Percentiles rank a stretch among this genome's conserved stretches.
These are phyloP conservation scores for Colletotrichum zoysiae DNA, from an alignment of 2,329 filamentous ascomycete genomes.

Conservation along the genomic window DNA sequence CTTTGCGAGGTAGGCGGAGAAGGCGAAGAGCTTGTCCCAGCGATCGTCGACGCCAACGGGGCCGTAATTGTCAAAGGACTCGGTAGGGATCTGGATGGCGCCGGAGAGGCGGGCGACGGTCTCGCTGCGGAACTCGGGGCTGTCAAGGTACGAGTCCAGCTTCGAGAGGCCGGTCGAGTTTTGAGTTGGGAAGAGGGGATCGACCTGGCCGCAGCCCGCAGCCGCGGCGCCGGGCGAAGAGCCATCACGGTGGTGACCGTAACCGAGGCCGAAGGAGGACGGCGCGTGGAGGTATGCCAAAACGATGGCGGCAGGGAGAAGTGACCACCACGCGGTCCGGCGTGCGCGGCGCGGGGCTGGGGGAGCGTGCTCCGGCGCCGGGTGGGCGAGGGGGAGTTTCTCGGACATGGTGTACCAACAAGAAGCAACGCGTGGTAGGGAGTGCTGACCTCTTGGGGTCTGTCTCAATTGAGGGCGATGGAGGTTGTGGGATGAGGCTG, in stretches of 20 bases:
- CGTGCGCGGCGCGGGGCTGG: slow-evolving; percentile 16
- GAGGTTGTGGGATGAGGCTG: no score
- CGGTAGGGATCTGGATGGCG: slow-evolving; percentile 66
- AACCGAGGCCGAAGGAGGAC: slow-evolving; percentile 16
- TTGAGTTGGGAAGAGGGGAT: slow-evolving; percentile 49
- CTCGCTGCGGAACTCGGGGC: slow-evolving; percentile 50
- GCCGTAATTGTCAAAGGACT: slow-evolving; percentile 68
- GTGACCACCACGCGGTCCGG: slow-evolving; percentile 36
- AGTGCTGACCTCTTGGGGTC: neutral
- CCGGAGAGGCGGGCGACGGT: slow-evolving; percentile 54
- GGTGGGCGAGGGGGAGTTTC: slow-evolving; percentile 33
- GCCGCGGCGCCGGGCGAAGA: slow-evolving; percentile 2
- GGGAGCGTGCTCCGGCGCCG: slow-evolving; percentile 14
- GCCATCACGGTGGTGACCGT: neutral
- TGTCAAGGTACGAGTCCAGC: slow-evolving; percentile 51
- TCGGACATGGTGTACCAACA: slow-evolving; percentile 28
- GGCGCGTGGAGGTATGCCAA: slow-evolving; percentile 35
- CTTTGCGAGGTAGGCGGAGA: slow-evolving; percentile 62
- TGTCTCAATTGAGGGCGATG: neutral
- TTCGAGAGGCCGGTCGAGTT: slow-evolving; percentile 46
- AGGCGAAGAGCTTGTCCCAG: slow-evolving; percentile 69
- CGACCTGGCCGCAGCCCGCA: slow-evolving; percentile 50
- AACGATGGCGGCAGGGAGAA: slow-evolving; percentile 36
- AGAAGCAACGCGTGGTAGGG: neutral
- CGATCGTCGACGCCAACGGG: slow-evolving; percentile 66